These are phyloP conservation scores for Exophiala sideris DNA, from an alignment of 2,329 filamentous ascomycete genomes.

Conservation along the genomic window DNA sequence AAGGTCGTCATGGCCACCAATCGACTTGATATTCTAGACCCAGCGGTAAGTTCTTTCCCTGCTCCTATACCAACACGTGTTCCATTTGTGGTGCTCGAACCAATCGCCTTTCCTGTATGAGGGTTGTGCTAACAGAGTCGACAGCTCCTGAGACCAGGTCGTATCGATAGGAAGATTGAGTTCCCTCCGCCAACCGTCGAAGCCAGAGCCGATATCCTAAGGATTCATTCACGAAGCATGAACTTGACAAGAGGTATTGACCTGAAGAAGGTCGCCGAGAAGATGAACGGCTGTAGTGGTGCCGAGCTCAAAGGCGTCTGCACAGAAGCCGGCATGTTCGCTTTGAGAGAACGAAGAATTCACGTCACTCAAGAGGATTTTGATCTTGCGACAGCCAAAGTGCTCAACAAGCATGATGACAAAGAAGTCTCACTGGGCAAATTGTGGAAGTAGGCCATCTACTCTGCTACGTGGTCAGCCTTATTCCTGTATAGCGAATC, in stretches of 20 bases:
- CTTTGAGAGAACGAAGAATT: slow-evolving; percentile 87
- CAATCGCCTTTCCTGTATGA: too few relatives aligned
- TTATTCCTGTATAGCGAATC: slow-evolving; percentile 13
- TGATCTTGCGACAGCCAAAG: slow-evolving; percentile 96
- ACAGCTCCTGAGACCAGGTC: slow-evolving; percentile 78
- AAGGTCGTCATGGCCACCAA: slow-evolving; percentile 99
- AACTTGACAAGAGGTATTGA: slow-evolving; percentile 97
- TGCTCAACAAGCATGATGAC: slow-evolving; percentile 98
- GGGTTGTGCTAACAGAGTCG: background rate
- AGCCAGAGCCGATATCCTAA: slow-evolving; percentile 88
- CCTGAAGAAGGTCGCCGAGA: slow-evolving; percentile 96
- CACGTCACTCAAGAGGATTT: slow-evolving; percentile 99
- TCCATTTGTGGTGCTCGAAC: too few relatives aligned
- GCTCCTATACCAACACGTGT: too few relatives aligned
- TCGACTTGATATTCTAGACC: slow-evolving; percentile 93
- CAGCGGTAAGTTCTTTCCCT: slow-evolving; percentile 49
- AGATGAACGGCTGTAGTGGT: slow-evolving; percentile 99
- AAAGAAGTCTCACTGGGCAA: slow-evolving; percentile 91
- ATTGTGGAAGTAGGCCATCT: slow-evolving; percentile 64
- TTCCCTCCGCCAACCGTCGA: slow-evolving; percentile 97
- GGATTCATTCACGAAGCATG: slow-evolving; percentile 97
- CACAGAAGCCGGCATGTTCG: slow-evolving; percentile 98
- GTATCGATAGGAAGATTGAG: slow-evolving; percentile 98
- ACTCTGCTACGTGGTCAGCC: background rate
- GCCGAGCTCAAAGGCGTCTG: slow-evolving; percentile 98